Conservation (phyloP, 345 rosid genomes). For the Balakata baccata region DNA sequence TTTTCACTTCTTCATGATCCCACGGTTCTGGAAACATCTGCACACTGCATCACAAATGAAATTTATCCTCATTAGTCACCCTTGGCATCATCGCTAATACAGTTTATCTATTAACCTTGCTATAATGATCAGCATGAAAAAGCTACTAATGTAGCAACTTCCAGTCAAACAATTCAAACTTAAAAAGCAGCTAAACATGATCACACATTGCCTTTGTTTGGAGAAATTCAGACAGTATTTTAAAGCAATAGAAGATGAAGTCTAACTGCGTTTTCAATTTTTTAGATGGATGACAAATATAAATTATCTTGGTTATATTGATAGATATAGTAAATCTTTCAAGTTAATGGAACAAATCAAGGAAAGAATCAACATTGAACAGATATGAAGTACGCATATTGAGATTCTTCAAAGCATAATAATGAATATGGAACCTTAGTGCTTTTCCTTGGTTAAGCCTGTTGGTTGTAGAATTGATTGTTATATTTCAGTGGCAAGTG, state of each 20-base stretch:
- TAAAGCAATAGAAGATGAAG: background rate
- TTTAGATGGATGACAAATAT: background rate
- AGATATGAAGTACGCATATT: background rate
- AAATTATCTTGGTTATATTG: background rate
- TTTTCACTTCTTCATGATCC: background rate
- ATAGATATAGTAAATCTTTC: background rate
- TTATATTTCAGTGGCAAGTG: constrained; percentile 10
- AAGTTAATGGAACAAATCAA: background rate
- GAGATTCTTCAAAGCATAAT: background rate
- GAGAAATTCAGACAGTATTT: background rate
- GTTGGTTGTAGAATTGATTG: background rate
- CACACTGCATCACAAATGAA: background rate
- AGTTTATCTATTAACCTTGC: too few species aligned
- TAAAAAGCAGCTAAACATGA: too few species aligned
- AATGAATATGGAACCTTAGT: background rate
- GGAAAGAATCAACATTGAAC: background rate
- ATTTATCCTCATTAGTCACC: background rate
- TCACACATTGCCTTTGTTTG: too few species aligned
- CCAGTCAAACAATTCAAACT: too few species aligned
- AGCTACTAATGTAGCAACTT: background rate
- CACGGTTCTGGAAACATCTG: constrained; percentile 3
- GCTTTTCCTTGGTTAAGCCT: background rate
- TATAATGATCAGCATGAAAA: background rate
- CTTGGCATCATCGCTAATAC: background rate
- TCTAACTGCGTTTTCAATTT: background rate